A percentile compares a stretch with the other conserved stretches of the same genome.
These are phyloP conservation scores for Rhododendron henanense DNA, from an alignment of 148 eudicot species.

Conservation along the genomic window DNA sequence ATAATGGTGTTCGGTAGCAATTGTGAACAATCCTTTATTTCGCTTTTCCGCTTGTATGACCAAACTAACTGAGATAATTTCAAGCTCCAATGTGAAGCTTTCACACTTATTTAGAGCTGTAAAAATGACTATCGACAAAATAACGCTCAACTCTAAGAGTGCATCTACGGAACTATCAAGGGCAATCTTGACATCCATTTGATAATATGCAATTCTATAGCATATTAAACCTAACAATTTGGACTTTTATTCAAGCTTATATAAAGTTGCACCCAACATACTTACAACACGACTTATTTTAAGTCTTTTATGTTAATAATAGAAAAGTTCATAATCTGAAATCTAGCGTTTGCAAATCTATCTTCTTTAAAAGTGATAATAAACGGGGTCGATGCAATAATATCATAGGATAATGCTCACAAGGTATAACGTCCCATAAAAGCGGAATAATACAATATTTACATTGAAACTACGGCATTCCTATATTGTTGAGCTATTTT, in stretches of 20 bases:
- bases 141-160: not conserved
- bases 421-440: not conserved
- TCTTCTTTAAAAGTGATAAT: not conserved
- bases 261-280: not conserved
- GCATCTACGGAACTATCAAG: not conserved
- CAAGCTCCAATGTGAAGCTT: not conserved
- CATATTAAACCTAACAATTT: not conserved
- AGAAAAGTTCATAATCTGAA: not conserved
- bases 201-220: not conserved
- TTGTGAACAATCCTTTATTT: not conserved
- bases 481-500: not conserved
- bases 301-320: not conserved
- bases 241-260: not conserved
- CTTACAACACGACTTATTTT: not conserved
- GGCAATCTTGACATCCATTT: not conserved
- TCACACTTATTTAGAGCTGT: not conserved
- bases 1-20: not conserved
- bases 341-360: not conserved
- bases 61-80: not conserved
- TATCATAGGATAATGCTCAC: not conserved
- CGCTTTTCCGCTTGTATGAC: not conserved
- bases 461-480: not conserved
- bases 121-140: not conserved
- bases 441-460: not conserved
- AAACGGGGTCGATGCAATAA: not conserved